Base-by-base conservation (phyloP, 345 rosid species). In the Aquilaria sinensis region DNA sequence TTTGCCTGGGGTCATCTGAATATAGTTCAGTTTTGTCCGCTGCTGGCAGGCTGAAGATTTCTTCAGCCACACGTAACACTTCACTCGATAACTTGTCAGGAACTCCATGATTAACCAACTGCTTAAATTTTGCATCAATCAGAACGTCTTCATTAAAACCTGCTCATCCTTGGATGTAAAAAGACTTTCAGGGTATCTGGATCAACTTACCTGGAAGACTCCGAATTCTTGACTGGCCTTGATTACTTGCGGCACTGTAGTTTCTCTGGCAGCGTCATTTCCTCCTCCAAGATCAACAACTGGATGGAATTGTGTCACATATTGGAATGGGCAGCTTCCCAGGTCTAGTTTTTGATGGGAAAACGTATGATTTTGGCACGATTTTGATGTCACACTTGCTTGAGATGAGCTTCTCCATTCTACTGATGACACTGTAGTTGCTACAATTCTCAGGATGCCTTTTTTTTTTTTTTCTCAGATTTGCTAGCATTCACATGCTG, bases 71-170 rank as follows among this genome's bases (percentile, higher is more conserved):
- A 12, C 63, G 30, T 60, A 62, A 9, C 41, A 15, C 63, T 3
- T 69, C 68, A 3, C 43, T 34, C 66, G 65, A 57, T 45, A 68
- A 51, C 47, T 50, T 46, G 56, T 57, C 70, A 10, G 56, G 46
- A 23, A 72, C 31, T 31, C 80, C 76, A 32, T 65, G 74, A 30
- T 76, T 69, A 31, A 53, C 61, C 65, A 67, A 53, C 71, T 61
- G 50, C 31, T 16, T 9, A 54, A 48, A 13, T 6, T 46, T 23
- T 55, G 13, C 10, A 30, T 4, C 2, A 29, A 47, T 47, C 29
- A 15, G 30, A 9, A 14, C 8, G n/a, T 14, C 43, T 9, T 4
- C 8, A 16, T 31, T 29, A 12, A 6, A 41, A 2, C n/a, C 13
- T 51, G 30, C 2, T n/a, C 12, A 51, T 43, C 6, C 56, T 4